These are phyloP conservation scores for Penicillium sp. DNA, from an alignment of 2,329 filamentous ascomycete genomes.

Conservation along the genomic window DNA sequence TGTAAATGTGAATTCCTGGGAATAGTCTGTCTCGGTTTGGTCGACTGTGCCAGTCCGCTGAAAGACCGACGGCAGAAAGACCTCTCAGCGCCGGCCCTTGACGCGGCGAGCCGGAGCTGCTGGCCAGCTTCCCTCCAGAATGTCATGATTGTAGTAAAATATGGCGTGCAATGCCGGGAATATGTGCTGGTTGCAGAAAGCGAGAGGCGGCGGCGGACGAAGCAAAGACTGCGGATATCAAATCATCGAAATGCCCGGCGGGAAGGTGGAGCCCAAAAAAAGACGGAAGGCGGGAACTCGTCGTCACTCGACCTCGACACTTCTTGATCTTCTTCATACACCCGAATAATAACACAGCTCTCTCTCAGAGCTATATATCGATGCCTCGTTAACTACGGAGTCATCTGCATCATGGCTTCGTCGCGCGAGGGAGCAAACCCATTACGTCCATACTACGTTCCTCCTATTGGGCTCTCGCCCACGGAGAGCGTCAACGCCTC, in stretches of 20 bases:
- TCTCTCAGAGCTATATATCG: no score
- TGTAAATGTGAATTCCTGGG: constrained; percentile 16
- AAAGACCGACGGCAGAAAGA: constrained; percentile 27
- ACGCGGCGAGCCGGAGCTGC: constrained; percentile 47
- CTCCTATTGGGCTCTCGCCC: constrained; percentile 59
- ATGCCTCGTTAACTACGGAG: constrained; percentile 5
- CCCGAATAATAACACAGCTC: no score
- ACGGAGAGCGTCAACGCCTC: constrained; percentile 36
- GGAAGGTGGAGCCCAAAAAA: constrained; percentile 10
- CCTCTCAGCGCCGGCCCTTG: constrained; percentile 54
- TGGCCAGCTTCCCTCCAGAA: constrained; percentile 31
- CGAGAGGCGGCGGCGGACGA: background rate
- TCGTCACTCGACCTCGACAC: background rate
- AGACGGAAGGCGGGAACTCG: background rate
- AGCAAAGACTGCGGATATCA: background rate
- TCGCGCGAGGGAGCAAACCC: constrained; percentile 46
- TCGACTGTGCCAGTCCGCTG: constrained; percentile 16
- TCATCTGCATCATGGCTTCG: constrained; percentile 16
- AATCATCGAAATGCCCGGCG: no score
- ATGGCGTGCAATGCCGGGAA: background rate
- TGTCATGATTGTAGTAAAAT: constrained; percentile 23
- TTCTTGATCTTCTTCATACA: background rate
- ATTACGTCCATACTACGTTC: constrained; percentile 59
- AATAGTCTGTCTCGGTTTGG: constrained; percentile 11
- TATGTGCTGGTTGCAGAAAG: background rate